Percentiles rank a stretch among this genome's conserved stretches.
Conservation (phyloP, 352 stramenopile species). For the Globisporangium cylindrosporum region DNA sequence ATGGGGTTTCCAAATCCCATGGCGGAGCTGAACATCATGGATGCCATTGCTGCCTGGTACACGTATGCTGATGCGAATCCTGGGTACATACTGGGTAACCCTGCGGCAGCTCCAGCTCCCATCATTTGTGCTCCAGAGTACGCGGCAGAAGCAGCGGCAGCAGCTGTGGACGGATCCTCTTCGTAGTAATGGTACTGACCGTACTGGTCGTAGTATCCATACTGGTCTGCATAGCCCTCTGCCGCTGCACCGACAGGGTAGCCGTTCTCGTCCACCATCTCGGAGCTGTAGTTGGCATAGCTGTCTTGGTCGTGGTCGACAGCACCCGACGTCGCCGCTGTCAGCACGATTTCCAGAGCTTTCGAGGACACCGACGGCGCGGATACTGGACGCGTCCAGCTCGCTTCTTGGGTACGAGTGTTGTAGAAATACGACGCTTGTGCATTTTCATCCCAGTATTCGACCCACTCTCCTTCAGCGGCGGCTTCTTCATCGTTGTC, state of each 20-base stretch:
- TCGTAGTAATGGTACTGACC: conserved; percentile 87
- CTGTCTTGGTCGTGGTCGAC: conserved; percentile 46
- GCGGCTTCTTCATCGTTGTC: conserved; percentile 13
- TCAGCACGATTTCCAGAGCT: conserved; percentile 33
- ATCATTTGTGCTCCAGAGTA: conserved; percentile 25
- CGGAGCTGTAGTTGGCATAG: conserved; percentile 19
- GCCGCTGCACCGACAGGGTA: conserved; percentile 22
- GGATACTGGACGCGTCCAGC: conserved; percentile 68
- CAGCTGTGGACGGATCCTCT: conserved; percentile 19
- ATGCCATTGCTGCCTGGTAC: conserved; percentile 59
- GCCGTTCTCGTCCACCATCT: conserved; percentile 26
- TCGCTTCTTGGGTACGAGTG: conserved; percentile 83
- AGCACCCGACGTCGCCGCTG: conserved; percentile 21
- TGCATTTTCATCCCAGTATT: conserved; percentile 89
- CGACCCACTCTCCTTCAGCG: conserved; percentile 73
- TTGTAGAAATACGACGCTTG: conserved; percentile 90
- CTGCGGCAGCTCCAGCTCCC: conserved; percentile 17
- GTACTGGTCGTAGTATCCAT: conserved; percentile 79
- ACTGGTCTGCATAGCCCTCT: conserved; percentile 63
- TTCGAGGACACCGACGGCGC: conserved; percentile 29
- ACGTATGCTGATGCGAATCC: conserved; percentile 55
- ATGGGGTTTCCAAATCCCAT: conserved; percentile 47
- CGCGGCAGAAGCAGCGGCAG: conserved; percentile 10
- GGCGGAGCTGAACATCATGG: conserved; percentile 47
- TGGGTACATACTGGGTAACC: conserved; percentile 35